Conservation (phyloP, 805 yeast species). For the Teunomyces atbi region DNA sequence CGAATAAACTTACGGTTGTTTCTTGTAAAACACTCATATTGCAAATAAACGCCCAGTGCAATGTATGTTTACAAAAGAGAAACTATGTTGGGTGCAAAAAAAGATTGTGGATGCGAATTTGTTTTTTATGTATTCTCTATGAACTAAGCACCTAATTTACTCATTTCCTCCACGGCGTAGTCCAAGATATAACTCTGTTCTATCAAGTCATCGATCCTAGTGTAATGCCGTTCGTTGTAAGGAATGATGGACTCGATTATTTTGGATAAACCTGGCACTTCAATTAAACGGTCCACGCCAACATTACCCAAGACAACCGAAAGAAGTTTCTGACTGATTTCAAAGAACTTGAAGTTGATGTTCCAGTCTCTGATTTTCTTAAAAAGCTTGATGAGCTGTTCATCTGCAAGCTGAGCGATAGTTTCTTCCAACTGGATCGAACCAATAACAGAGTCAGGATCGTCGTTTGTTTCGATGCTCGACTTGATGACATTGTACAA, state of each 20-base stretch:
- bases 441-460: slow-evolving; percentile 52
- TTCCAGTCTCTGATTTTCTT: slow-evolving; percentile 93
- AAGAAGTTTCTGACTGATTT: slow-evolving; percentile 75
- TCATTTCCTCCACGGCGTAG: slow-evolving; percentile 79
- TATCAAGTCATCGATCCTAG: slow-evolving; percentile 71
- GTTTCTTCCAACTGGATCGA: slow-evolving; percentile 61
- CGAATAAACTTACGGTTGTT: background rate
- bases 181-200: slow-evolving; percentile 87
- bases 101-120: background rate
- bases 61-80: background rate
- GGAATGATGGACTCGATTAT: slow-evolving; percentile 78
- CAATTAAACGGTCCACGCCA: slow-evolving; percentile 54
- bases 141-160: slow-evolving; percentile 17
- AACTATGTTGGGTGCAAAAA: background rate
- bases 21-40: background rate
- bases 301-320: slow-evolving; percentile 59
- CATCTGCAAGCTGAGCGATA: slow-evolving; percentile 54
- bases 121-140: background rate
- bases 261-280: slow-evolving; percentile 64
- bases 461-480: slow-evolving; percentile 52
- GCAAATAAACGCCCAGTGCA: background rate
- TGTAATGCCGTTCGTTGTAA: slow-evolving; percentile 82
- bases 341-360: slow-evolving; percentile 77
- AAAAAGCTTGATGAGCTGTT: slow-evolving; percentile 60
- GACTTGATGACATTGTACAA: slow-evolving; percentile 72